Evolutionary conservation across 208 protist genomes (phyloP).

Genomic region (Acanthamoeba quina): DNA sequence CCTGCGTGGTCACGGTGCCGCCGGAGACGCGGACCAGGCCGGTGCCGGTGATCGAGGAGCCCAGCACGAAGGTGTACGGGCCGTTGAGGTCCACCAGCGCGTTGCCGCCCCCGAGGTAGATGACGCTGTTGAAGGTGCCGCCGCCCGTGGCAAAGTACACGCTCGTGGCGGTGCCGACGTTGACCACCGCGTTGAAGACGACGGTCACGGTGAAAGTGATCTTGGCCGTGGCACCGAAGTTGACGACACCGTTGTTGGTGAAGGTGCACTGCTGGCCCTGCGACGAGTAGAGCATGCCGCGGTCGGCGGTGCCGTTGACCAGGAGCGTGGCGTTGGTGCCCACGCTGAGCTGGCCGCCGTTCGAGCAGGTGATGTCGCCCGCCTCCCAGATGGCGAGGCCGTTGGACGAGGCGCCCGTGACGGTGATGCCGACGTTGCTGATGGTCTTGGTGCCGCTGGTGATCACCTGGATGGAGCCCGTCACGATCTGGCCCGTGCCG

Average conservation of each 20-base stretch:
- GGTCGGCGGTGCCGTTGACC: constrained; percentile 43
- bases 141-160: constrained; percentile 33
- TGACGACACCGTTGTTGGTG: constrained; percentile 63
- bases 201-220: constrained; percentile 42
- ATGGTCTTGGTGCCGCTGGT: constrained; percentile 18
- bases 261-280: constrained; percentile 64
- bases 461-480: neutral
- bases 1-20: constrained; percentile 58
- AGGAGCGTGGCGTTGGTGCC: neutral
- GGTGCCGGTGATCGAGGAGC: constrained; percentile 8
- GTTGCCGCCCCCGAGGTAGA: constrained; percentile 11
- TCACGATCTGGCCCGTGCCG: constrained; percentile 50
- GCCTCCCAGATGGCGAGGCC: constrained; percentile 49
- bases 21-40: constrained; percentile 35
- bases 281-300: constrained; percentile 57
- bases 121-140: constrained; percentile 21
- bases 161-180: constrained; percentile 12
- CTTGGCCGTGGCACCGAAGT: constrained; percentile 31
- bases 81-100: constrained; percentile 58
- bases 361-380: constrained; percentile 63
- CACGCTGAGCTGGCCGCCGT: constrained; percentile 65
- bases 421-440: constrained; percentile 20
- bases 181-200: constrained; percentile 24
- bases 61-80: constrained; percentile 38
- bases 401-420: neutral